Conservation (phyloP, 192 early-diverging fungal genomes). For the Coemansia sp. region DNA sequence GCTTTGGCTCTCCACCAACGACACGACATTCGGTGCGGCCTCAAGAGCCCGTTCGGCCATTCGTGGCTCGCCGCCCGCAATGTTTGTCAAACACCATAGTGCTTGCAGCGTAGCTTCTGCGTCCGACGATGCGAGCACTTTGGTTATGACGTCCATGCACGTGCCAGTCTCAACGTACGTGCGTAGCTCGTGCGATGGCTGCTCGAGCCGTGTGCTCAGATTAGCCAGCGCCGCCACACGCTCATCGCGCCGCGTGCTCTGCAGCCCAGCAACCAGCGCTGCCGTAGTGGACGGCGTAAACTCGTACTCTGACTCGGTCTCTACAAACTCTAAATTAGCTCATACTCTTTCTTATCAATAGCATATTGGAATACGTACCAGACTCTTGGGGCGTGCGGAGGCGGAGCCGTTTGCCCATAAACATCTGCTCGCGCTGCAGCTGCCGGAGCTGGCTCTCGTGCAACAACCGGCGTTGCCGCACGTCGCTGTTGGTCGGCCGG, state of each 20-base stretch:
- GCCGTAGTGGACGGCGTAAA: conserved; percentile 32
- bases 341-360: background rate
- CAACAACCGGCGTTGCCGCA: conserved; percentile 55
- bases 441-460: conserved; percentile 62
- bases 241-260: conserved; percentile 18
- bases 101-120: conserved; percentile 59
- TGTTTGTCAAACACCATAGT: conserved; percentile 63
- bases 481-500: conserved; percentile 48
- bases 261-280: conserved; percentile 16
- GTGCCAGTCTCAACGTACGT: conserved; percentile 33
- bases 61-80: conserved; percentile 32
- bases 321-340: conserved; percentile 75
- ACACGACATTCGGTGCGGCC: conserved; percentile 55
- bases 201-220: conserved; percentile 54
- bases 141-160: conserved; percentile 46
- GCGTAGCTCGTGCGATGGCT: conserved; percentile 51
- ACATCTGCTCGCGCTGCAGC: conserved; percentile 65
- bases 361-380: background rate
- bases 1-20: conserved; percentile 50
- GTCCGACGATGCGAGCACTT: conserved; percentile 47
- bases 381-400: conserved; percentile 42
- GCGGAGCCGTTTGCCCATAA: conserved; percentile 66
- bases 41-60: conserved; percentile 40
- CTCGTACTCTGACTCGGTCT: conserved; percentile 52
- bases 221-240: conserved; percentile 40